Base-by-base conservation (phyloP, 345 rosid species). In the Hibiscus mutabilis region DNA sequence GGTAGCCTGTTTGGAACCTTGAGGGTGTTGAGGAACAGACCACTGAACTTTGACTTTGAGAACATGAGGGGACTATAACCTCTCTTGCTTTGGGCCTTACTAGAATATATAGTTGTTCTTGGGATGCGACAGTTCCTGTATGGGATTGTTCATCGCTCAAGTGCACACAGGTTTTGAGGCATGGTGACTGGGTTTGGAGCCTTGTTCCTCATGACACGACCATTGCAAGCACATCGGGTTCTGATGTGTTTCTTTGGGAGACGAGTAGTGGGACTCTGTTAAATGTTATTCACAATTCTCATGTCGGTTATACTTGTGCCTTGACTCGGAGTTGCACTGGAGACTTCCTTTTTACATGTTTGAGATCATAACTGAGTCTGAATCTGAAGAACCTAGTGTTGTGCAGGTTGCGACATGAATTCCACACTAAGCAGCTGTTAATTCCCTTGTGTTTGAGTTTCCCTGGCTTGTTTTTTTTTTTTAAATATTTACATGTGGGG, bases 161-260 rank as follows among this genome's bases (percentile, higher is more conserved):
- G 27, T 25, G 27, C 27, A 25, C 27, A 25, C 27, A 25, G 27
- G 27, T 25, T 25, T 25, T 25, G 27, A 25, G 27, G 27, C 27
- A 25, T 25, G 27, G 27, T 25, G 27, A 25, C 27, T 25, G 27
- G 27, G 27, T 25, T 25, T 25, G 27, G 27, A 25, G 27, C 27
- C 27, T 25, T 25, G 27, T 25, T 25, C 27, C 27, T 25, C 27
- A 25, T 25, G 27, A 25, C 27, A 25, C 27, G 27, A 25, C 88
- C 5, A 69, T 91, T 65, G 89, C 85, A 24, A 77, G 85, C 64
- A 66, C 92, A 4, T 77, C 94, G 1, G 97, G 97, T 31, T 86
- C 97, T 6, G 94, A 93, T 82, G 92, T 93, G 66, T 86, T 88
- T 76, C 65, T 91, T 33, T 93, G 98, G 98, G 86, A 91, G 71